A percentile compares a stretch with the other conserved stretches of the same genome.
Conservation (phyloP, 106 monocot species). For the Dactylorhiza incarnata region DNA sequence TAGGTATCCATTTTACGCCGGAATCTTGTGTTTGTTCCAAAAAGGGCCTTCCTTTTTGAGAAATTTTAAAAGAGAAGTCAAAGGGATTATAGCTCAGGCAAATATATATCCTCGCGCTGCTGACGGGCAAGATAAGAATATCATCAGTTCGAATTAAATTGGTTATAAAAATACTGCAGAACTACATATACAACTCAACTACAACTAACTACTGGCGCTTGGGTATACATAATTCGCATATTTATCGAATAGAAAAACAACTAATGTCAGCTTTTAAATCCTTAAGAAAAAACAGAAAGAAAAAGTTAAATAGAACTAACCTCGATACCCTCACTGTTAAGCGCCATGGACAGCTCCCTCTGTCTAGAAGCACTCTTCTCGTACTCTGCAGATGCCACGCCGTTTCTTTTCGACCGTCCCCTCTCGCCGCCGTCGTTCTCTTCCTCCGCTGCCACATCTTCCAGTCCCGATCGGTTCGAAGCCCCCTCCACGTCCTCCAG, state of each 20-base stretch:
- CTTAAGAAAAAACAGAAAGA: background rate
- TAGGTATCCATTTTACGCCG: background rate
- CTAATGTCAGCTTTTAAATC: too few relatives aligned
- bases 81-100: too few relatives aligned
- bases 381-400: slow-evolving; percentile 19
- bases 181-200: background rate
- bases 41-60: background rate
- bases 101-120: too few relatives aligned
- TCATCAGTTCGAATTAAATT: background rate
- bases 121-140: background rate
- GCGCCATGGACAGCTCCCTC: slow-evolving; percentile 46
- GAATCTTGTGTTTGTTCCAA: background rate
- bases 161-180: background rate
- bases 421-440: slow-evolving; percentile 8
- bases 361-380: slow-evolving; percentile 22
- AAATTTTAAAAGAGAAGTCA: background rate
- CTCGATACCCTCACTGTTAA: slow-evolving; percentile 73
- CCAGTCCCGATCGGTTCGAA: background rate
- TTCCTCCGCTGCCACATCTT: slow-evolving; percentile 14
- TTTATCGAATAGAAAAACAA: background rate
- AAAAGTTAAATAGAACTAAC: slow-evolving; percentile 8
- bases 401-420: slow-evolving; percentile 17
- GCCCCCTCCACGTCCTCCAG: slow-evolving; percentile 28
- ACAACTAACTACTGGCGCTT: background rate
- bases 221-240: background rate